Conservation (phyloP, 1,139 yeast species). For the Scheffersomyces quercinus region DNA sequence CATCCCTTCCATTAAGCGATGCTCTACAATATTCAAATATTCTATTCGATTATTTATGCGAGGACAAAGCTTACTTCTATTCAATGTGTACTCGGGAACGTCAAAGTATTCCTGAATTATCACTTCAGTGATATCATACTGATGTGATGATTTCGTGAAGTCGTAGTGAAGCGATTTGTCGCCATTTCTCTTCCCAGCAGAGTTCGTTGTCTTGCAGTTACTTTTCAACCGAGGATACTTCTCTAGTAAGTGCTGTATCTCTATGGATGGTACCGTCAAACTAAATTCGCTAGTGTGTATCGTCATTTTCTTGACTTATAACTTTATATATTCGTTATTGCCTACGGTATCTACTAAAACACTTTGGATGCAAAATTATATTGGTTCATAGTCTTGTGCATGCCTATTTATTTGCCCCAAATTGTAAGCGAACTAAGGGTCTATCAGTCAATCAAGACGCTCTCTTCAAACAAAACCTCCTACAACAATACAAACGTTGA, state of each 20-base stretch:
- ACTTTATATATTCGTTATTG: background rate
- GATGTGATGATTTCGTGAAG: slow-evolving; percentile 13
- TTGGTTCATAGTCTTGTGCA: too few species aligned
- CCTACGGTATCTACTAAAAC: too few species aligned
- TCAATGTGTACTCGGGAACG: slow-evolving; percentile 11
- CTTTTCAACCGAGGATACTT: slow-evolving; percentile 8
- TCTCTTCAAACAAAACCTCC: too few species aligned
- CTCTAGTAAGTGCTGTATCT: slow-evolving; percentile 6
- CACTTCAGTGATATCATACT: slow-evolving; percentile 17
- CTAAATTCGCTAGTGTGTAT: background rate
- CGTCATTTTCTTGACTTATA: background rate
- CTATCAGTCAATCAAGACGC: too few species aligned
- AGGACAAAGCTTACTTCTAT: slow-evolving; percentile 20
- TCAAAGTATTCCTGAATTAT: slow-evolving; percentile 16
- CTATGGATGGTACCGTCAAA: slow-evolving; percentile 7
- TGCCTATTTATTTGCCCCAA: too few species aligned
- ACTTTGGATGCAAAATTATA: too few species aligned
- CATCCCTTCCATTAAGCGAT: slow-evolving; percentile 9
- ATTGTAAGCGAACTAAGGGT: too few species aligned
- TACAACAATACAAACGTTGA: too few species aligned
- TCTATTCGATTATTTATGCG: slow-evolving; percentile 19
- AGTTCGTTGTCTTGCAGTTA: background rate
- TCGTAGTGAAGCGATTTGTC: slow-evolving; percentile 7
- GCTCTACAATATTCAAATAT: slow-evolving; percentile 16
- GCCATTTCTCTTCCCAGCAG: background rate